Conservation (phyloP, 345 rosid genomes). For the Euphorbia tirucalli region DNA sequence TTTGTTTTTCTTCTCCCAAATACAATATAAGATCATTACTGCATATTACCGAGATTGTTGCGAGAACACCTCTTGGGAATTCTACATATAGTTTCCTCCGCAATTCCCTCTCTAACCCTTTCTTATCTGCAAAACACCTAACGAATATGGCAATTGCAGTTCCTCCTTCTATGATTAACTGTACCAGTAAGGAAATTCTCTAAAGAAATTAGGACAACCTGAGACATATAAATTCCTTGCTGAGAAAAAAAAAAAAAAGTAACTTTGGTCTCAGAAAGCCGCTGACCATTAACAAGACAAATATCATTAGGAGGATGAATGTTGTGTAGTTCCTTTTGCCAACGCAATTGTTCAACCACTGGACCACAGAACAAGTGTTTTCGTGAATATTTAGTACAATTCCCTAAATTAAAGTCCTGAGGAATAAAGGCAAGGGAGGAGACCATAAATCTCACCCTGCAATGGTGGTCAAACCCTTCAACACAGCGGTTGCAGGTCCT, state of each 20-base stretch:
- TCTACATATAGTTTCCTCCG: slow-evolving; percentile 51
- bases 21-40: background rate
- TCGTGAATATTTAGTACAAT: background rate
- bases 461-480: slow-evolving; percentile 98
- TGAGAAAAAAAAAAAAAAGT: background rate
- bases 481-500: slow-evolving; percentile 91
- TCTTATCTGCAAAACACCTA: slow-evolving; percentile 85
- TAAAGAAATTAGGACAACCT: background rate
- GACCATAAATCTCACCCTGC: slow-evolving; percentile 61
- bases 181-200: slow-evolving; percentile 19
- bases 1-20: background rate
- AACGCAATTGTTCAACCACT: slow-evolving; percentile 97
- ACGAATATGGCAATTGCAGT: slow-evolving; percentile 79
- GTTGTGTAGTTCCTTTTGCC: slow-evolving; percentile 91
- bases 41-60: slow-evolving; percentile 65
- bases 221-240: background rate
- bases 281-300: slow-evolving; percentile 81
- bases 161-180: slow-evolving; percentile 91
- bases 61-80: slow-evolving; percentile 76
- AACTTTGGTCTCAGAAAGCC: background rate
- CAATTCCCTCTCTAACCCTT: slow-evolving; percentile 72
- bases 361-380: slow-evolving; percentile 25
- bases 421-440: background rate
- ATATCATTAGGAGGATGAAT: slow-evolving; percentile 79
- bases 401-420: background rate